Evolutionary conservation across 2,329 filamentous ascomycete species (phyloP), one percentile per base, ranked within the genome.

Genomic region (Sporothrix globosa): DNA sequence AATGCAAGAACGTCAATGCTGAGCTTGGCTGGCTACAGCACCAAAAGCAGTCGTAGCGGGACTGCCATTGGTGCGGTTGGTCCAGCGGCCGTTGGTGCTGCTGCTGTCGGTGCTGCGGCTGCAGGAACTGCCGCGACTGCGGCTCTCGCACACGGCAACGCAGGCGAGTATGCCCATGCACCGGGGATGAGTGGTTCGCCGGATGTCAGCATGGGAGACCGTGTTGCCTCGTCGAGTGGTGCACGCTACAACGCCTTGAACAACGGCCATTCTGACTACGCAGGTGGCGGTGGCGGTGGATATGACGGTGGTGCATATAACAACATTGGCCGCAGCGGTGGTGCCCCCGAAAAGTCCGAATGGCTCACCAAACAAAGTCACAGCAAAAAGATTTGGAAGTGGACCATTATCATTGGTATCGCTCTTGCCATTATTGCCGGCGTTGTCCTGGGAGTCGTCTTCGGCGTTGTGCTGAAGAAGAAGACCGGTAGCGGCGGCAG

Each of bases 391-490:
- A 92, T 88, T 78, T 85, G 89, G 79, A 90, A 87, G 73, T 92
- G 90, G 87, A 84, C 89, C 66, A 85, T 96, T 56, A 88, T 90
- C 24, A 79, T 86, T 4, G 75, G 88, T 13, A 83, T 93, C n/a
- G 84, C 84, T 1, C 74, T 93, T 5, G 72, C 95, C 65, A 82
- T 96, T 58, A 77, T 91, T 19, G 89, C 88, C 19, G 93, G 86
- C 48, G 89, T 97, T 68, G 87, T 90, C 2, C 91, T 90, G 27
- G 93, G 91, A 70, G 85, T 92, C 0, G 84, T 92, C 0, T 94
- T 93, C 58, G 90, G 91, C 9, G 82, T 94, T 3, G 79, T 96
- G 30, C 83, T 83, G n/a, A 85, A 85, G 71, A 85, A 83, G 27
- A 85, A 84, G 69, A 86, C 83, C 73, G 83, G 83, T 66, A 74